phyloP scores from a whole-genome alignment of 164 flowering plant genomes.

The Sextonia rubra region DNA sequence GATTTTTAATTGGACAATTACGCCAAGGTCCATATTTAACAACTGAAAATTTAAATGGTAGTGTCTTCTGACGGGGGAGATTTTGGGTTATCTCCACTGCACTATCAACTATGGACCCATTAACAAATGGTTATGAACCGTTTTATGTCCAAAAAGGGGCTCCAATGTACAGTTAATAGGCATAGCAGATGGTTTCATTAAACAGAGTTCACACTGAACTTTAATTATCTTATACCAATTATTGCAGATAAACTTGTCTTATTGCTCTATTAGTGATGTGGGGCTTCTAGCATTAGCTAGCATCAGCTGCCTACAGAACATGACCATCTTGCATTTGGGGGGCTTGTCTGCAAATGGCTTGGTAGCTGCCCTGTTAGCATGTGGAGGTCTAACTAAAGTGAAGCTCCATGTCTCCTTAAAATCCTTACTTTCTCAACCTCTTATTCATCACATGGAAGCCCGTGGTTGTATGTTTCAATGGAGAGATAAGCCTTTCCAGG shows the following conservation, averaged over 20 bases:
- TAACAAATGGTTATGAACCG: too few relatives aligned
- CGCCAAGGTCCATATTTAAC: too few relatives aligned
- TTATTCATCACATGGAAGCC: conserved; percentile 63
- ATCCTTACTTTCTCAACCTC: conserved; percentile 40
- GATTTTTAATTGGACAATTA: too few relatives aligned
- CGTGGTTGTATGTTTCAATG: conserved; percentile 81
- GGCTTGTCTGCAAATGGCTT: conserved; percentile 66
- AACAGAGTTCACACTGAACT: neutral
- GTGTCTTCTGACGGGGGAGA: too few relatives aligned
- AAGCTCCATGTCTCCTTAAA: conserved; percentile 65
- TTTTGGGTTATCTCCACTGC: too few relatives aligned
- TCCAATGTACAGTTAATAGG: too few relatives aligned
- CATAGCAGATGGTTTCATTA: too few relatives aligned
- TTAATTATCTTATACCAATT: neutral
- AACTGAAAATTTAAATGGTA: too few relatives aligned
- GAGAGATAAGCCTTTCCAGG: conserved; percentile 68
- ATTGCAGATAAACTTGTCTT: conserved; percentile 79
- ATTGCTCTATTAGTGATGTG: conserved; percentile 67
- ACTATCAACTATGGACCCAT: too few relatives aligned
- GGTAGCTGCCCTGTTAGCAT: conserved; percentile 62
- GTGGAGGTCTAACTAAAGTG: conserved; percentile 70
- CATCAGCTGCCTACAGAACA: conserved; percentile 67
- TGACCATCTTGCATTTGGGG: conserved; percentile 61
- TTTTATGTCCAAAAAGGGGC: too few relatives aligned
- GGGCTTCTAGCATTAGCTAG: conserved; percentile 80